phyloP scores from a whole-genome alignment of 305 asterid species.

The Solanum hybrid region DNA sequence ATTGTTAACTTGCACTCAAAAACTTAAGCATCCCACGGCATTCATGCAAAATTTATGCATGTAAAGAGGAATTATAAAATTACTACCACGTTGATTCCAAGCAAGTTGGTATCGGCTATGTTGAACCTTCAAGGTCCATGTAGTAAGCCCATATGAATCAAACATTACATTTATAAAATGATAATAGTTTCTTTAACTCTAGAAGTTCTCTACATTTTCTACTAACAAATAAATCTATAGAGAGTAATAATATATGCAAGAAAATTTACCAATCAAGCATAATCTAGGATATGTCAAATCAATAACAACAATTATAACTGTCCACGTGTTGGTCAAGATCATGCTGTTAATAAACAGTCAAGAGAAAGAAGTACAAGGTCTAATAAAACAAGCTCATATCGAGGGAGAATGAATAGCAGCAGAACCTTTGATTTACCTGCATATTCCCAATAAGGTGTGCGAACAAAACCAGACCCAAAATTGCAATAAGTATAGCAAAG shows the following conservation, averaged over 20 bases:
- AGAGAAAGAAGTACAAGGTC: not conserved
- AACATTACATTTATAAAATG: not conserved
- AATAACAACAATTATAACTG: not conserved
- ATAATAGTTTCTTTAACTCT: not conserved
- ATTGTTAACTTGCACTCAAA: not conserved
- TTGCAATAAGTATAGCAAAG: constrained; percentile 85
- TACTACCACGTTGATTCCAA: not conserved
- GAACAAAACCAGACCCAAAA: constrained; percentile 74
- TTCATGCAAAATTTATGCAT: not conserved
- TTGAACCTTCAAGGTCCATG: not conserved
- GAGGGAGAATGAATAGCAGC: not conserved
- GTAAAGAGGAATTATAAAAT: not conserved
- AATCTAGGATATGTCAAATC: not conserved
- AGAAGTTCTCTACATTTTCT: not conserved
- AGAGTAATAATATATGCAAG: not conserved
- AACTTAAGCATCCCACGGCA: not conserved
- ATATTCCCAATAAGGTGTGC: constrained; percentile 95
- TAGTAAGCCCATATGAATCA: not conserved
- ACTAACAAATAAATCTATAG: not conserved
- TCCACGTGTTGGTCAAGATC: not conserved
- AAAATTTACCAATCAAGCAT: not conserved
- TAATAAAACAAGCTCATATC: constrained; percentile 1
- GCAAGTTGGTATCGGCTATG: not conserved
- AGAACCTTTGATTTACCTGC: constrained; percentile 46
- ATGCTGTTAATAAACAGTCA: not conserved